Conservation (phyloP, 805 yeast genomes). For the Komagataella populi region DNA sequence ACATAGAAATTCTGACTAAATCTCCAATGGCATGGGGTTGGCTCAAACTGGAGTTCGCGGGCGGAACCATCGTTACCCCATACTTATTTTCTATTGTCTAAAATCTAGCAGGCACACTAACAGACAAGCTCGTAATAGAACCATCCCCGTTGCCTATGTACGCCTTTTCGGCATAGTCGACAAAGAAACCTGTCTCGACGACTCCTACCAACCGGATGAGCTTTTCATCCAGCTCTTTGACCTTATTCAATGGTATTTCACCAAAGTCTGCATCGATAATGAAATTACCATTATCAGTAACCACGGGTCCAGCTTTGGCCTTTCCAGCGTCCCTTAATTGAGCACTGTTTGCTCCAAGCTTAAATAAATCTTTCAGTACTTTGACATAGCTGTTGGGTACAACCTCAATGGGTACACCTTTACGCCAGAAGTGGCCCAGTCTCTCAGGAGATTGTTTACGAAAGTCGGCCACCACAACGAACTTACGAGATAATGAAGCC, state of each 20-base stretch:
- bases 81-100: not conserved
- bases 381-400: conserved; percentile 80
- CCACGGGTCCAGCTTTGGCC: conserved; percentile 94
- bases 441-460: conserved; percentile 58
- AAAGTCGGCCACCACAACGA: conserved; percentile 85
- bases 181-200: conserved; percentile 90
- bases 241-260: conserved; percentile 35
- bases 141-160: conserved; percentile 88
- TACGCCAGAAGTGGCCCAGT: conserved; percentile 72
- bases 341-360: conserved; percentile 52
- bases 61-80: not conserved
- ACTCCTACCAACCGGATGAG: conserved; percentile 81
- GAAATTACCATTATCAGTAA: conserved; percentile 92
- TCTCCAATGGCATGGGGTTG: not conserved
- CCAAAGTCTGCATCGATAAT: conserved; percentile 92
- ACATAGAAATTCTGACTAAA: not conserved
- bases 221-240: conserved; percentile 39
- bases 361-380: conserved; percentile 47
- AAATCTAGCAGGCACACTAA: not conserved
- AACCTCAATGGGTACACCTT: conserved; percentile 93
- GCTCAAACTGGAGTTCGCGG: not conserved
- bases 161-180: conserved; percentile 59
- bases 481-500: conserved; percentile 63
- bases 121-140: not conserved
- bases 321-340: conserved; percentile 72